phyloP scores from a whole-genome alignment of 371 early-diverging fungal genomes.

The Lichtheimia ornata region DNA sequence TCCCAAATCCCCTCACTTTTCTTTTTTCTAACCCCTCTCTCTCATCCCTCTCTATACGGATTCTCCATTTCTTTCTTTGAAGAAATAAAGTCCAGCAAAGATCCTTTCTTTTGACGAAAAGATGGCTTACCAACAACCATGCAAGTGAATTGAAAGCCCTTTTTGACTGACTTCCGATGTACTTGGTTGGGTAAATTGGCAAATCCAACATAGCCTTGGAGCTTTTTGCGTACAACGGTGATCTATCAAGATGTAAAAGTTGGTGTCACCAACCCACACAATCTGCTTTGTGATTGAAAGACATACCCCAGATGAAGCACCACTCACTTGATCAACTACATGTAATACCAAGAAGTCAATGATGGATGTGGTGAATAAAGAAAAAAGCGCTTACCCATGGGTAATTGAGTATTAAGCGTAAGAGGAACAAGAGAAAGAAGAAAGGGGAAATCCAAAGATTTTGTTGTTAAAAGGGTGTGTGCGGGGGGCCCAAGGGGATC shows the following conservation, averaged over 20 bases:
- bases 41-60: not conserved
- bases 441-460: constrained; percentile 5
- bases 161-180: constrained; percentile 95
- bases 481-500: no score
- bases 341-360: not conserved
- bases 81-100: constrained; percentile 1
- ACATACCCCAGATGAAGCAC: constrained; percentile 27
- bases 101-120: not conserved
- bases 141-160: constrained; percentile 97
- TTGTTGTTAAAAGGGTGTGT: not conserved
- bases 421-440: constrained; percentile 5
- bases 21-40: not conserved
- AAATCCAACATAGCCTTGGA: constrained; percentile 96
- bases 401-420: constrained; percentile 1
- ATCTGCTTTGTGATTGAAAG: not conserved
- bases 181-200: constrained; percentile 98
- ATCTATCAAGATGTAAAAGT: constrained; percentile 17
- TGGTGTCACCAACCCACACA: no score
- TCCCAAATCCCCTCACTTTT: not conserved
- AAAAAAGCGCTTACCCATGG: constrained; percentile 6
- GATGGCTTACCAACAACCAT: constrained; percentile 86
- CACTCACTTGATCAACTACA: constrained; percentile 18
- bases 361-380: not conserved
- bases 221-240: constrained; percentile 67
- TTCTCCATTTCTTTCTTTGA: not conserved